phyloP scores from a whole-genome alignment of 2,329 filamentous ascomycete species.

The Biscogniauxia sp. region DNA sequence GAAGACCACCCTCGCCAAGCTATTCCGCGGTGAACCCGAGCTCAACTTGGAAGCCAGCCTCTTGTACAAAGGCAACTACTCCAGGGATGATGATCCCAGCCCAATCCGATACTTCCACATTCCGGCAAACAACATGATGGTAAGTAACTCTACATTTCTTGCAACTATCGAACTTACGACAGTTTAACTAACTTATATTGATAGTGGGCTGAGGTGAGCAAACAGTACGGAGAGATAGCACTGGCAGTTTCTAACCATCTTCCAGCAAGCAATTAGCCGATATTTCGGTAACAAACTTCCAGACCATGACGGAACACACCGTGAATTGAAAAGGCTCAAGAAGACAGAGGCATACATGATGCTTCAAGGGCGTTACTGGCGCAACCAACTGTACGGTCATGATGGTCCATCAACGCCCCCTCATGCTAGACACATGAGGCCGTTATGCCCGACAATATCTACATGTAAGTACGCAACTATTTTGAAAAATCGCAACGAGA shows the following conservation, averaged over 20 bases:
- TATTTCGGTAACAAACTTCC: conserved; percentile 28
- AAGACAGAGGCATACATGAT: conserved; percentile 25
- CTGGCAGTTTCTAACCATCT: neutral
- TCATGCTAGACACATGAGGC: conserved; percentile 37
- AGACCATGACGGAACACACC: conserved; percentile 4
- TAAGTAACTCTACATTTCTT: conserved; percentile 16
- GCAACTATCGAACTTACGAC: neutral
- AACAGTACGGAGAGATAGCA: neutral
- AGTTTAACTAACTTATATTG: neutral
- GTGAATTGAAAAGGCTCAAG: conserved; percentile 4
- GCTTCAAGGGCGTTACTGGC: conserved; percentile 34
- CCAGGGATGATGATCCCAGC: neutral
- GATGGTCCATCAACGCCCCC: conserved; percentile 20
- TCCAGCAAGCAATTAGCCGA: conserved; percentile 27
- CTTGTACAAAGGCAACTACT: neutral
- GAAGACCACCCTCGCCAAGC: conserved; percentile 14
- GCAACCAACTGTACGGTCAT: conserved; percentile 36
- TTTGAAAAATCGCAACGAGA: neutral
- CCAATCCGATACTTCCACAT: conserved; percentile 30
- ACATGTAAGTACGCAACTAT: conserved; percentile 20
- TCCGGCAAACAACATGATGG: conserved; percentile 34
- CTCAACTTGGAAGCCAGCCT: conserved; percentile 2
- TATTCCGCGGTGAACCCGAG: conserved; percentile 4
- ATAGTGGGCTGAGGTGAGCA: conserved; percentile 30
- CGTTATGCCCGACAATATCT: conserved; percentile 33